phyloP scores from a whole-genome alignment of 192 early-diverging fungal genomes.

The Backusella macrospora region DNA sequence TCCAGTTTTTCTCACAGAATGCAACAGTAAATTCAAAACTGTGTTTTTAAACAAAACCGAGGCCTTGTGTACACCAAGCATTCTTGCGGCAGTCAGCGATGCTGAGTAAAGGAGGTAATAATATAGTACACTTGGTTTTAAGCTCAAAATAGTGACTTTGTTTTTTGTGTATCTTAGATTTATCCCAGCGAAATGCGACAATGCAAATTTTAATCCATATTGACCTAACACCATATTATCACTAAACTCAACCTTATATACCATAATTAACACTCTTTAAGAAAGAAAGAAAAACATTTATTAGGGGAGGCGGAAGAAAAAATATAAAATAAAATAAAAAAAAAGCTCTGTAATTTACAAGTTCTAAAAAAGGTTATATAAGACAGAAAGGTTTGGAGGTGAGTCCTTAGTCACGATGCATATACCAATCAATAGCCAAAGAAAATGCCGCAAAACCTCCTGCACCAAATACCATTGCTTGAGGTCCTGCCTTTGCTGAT shows the following conservation, averaged over 20 bases:
- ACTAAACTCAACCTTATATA: background rate
- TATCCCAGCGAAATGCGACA: background rate
- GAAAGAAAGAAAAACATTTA: background rate
- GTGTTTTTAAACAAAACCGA: too few relatives aligned
- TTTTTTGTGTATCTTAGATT: too few relatives aligned
- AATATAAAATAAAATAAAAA: background rate
- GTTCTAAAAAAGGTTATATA: slow-evolving; percentile 1
- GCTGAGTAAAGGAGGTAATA: too few relatives aligned
- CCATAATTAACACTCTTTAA: background rate
- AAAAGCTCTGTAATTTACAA: slow-evolving; percentile 13
- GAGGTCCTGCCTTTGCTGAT: slow-evolving; percentile 75
- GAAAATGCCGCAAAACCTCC: slow-evolving; percentile 95
- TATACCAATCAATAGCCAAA: slow-evolving; percentile 88
- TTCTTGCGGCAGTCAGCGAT: too few relatives aligned
- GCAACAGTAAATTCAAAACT: too few relatives aligned
- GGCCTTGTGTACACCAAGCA: too few relatives aligned
- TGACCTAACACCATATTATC: background rate
- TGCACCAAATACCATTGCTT: slow-evolving; percentile 79
- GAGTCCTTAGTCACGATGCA: slow-evolving; percentile 59
- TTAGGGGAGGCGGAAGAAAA: background rate
- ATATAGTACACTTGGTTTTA: too few relatives aligned
- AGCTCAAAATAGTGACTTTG: too few relatives aligned
- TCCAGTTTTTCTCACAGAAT: too few relatives aligned
- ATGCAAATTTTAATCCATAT: background rate
- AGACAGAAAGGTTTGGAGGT: background rate